phyloP scores from a whole-genome alignment of 2,329 filamentous ascomycete species.

The Talaromyces islandicus region DNA sequence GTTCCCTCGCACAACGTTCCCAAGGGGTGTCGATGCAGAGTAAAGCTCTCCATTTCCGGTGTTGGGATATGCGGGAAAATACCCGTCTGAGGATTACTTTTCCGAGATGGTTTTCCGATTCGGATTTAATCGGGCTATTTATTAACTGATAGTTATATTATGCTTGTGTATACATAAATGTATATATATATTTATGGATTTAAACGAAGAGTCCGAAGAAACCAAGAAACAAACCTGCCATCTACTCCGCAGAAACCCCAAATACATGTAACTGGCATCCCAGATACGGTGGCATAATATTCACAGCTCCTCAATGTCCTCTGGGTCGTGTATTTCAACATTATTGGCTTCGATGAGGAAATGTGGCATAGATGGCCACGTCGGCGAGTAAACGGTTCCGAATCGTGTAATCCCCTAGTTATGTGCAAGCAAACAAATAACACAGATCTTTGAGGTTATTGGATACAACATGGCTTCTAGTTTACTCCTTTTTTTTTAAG shows the following conservation, averaged over 20 bases:
- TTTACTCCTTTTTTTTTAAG: too few relatives aligned
- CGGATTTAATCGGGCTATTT: conserved; percentile 46
- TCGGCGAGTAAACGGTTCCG: conserved; percentile 40
- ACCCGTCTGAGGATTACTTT: conserved; percentile 45
- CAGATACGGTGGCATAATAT: conserved; percentile 42
- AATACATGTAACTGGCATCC: conserved; percentile 32
- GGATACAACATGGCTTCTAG: too few relatives aligned
- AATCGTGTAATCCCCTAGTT: too few relatives aligned
- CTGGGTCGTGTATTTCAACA: conserved; percentile 39
- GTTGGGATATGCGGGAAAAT: conserved; percentile 44
- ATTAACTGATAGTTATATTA: neutral
- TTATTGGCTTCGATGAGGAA: conserved; percentile 31
- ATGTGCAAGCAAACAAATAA: too few relatives aligned
- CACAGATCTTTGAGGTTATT: too few relatives aligned
- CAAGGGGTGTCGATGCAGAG: conserved; percentile 39
- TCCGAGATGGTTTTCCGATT: conserved; percentile 33
- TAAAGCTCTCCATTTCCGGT: conserved; percentile 43
- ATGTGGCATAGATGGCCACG: conserved; percentile 35
- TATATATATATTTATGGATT: neutral
- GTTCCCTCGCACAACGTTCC: conserved; percentile 15
- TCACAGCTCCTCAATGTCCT: conserved; percentile 42
- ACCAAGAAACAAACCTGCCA: neutral
- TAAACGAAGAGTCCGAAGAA: neutral
- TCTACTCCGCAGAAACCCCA: neutral
- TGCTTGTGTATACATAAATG: neutral